Conservation (phyloP, 345 rosid genomes). For the Capsella bursapastoris region DNA sequence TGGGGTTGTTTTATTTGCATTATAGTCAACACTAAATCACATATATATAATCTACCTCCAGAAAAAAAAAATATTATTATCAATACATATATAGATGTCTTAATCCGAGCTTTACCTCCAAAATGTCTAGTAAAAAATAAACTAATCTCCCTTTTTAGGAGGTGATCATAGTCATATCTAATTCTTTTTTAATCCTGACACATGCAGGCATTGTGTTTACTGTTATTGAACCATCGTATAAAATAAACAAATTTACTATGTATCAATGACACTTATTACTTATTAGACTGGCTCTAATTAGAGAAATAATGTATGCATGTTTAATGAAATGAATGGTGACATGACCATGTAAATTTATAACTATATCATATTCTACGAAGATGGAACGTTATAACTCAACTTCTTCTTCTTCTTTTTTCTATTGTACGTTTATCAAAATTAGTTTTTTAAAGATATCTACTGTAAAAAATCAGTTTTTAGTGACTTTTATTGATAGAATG, state of each 20-base stretch:
- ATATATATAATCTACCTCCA: neutral
- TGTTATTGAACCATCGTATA: slow-evolving; percentile 12
- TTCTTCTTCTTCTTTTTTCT: neutral
- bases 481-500: neutral
- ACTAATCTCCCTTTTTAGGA: slow-evolving; percentile 19
- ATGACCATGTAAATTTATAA: neutral
- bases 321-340: neutral
- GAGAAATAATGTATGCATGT: neutral
- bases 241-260: neutral
- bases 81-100: slow-evolving; percentile 22
- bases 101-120: slow-evolving; percentile 11
- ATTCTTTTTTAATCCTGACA: neutral
- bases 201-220: neutral
- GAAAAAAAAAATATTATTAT: neutral
- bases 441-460: neutral
- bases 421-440: neutral
- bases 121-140: slow-evolving; percentile 26
- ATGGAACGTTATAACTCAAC: neutral
- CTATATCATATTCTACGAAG: neutral
- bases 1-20: neutral
- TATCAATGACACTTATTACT: neutral
- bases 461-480: neutral
- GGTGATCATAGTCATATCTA: slow-evolving; percentile 22
- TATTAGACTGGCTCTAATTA: neutral
- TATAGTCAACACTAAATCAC: slow-evolving; percentile 5